These are phyloP conservation scores for Trichoderma asperelloides DNA, from an alignment of 495 filamentous ascomycete species.

Conservation along the genomic window DNA sequence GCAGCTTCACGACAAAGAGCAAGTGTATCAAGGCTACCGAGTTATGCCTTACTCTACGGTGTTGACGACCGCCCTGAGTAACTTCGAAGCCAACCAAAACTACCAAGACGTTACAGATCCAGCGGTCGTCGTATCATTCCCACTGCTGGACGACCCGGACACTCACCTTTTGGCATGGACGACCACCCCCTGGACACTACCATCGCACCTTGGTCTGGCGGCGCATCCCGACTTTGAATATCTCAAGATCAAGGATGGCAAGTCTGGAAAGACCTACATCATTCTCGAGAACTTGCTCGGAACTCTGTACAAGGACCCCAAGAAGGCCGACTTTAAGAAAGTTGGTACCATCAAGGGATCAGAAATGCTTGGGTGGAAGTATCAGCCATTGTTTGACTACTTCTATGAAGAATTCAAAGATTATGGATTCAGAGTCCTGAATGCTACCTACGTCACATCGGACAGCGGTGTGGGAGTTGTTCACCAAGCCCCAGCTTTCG, in stretches of 20 bases:
- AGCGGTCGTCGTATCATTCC: slow-evolving; percentile 84
- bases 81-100: slow-evolving; percentile 91
- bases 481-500: slow-evolving; percentile 90
- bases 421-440: slow-evolving; percentile 72
- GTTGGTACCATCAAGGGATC: slow-evolving; percentile 73
- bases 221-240: slow-evolving; percentile 90
- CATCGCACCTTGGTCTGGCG: slow-evolving; percentile 73
- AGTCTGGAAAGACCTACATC: slow-evolving; percentile 75
- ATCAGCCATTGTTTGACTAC: slow-evolving; percentile 86
- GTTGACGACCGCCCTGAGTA: slow-evolving; percentile 80
- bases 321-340: slow-evolving; percentile 94
- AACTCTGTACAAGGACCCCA: slow-evolving; percentile 90
- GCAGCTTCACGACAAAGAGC: slow-evolving; percentile 77
- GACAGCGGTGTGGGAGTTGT: slow-evolving; percentile 94
- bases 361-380: slow-evolving; percentile 87
- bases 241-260: slow-evolving; percentile 79
- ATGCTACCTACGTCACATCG: slow-evolving; percentile 80
- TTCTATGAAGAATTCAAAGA: slow-evolving; percentile 93
- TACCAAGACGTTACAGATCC: slow-evolving; percentile 92
- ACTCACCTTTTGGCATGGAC: slow-evolving; percentile 84
- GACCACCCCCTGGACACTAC: slow-evolving; percentile 93
- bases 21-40: slow-evolving; percentile 78
- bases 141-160: slow-evolving; percentile 59
- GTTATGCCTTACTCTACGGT: slow-evolving; percentile 96
- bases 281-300: slow-evolving; percentile 75